Base-by-base conservation (phyloP, 2,329 filamentous ascomycete genomes). In the Colletotrichum chrysophilum region DNA sequence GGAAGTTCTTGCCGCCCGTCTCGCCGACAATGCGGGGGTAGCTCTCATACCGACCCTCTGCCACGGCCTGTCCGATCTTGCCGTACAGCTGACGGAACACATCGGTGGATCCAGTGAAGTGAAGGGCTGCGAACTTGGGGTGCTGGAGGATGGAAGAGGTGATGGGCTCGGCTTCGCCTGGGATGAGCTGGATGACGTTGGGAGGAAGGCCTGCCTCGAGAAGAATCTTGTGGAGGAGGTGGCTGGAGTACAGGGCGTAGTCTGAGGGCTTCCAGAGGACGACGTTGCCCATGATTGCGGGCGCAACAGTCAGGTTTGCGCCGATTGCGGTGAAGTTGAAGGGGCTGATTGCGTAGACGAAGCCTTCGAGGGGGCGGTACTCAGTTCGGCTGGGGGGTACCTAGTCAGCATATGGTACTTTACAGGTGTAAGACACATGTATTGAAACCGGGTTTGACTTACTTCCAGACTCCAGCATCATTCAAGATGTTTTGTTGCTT, bases 301-400 rank as follows among this genome's bases (percentile, higher is more conserved):
- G 96, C 1, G 95, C 93, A 61, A 92, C 94, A 16, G 94, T 92
- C 58, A 98, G 89, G 86, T 98, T 98, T 72, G 93, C 96, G 16
- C 93, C 96, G 80, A 98, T 98, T 77, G 96, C 96, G 24, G 96
- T 98, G 87, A 98, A 98, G 88, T 98, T 98, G 90, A 98, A 98
- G 62, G 96, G 96, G 74, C 93, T 95, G 80, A 98, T 92, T 48
- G 96, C 96, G 84, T 98, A 98, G 77, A 98, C 95, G 84, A 98
- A 98, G n/a, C 96, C 96, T 85, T 98, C 96, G 4, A 98, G 91
- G n/a, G 96, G 93, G 48, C 96, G 91, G 88, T 98, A 93, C 86
- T 98, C 96, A 75, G 95, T 90, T 58, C 96, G 92, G 86, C 62
- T 52, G 1, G 2, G 5, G 24, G 4, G 0, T 0, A 13, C 4